Evolutionary conservation across 2,329 filamentous ascomycete genomes (phyloP).

Genomic region (Coniochaeta sp.): DNA sequence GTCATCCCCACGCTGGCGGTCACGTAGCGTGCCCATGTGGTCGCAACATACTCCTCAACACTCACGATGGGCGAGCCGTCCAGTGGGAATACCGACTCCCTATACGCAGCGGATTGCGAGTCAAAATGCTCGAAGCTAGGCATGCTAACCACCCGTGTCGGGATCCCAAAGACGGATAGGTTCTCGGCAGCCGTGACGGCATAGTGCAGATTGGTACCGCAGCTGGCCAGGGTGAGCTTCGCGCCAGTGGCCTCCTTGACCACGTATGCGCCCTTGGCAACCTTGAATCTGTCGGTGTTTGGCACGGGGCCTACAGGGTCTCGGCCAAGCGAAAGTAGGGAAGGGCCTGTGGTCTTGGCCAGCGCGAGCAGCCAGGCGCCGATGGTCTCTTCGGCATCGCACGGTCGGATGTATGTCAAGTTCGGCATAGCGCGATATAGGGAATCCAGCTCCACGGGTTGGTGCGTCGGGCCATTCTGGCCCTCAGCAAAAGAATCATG

Average conservation of each 20-base stretch:
- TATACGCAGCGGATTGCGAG: slow-evolving; percentile 8
- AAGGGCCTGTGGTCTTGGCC: slow-evolving; percentile 21
- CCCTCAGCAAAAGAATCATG: slow-evolving; percentile 49
- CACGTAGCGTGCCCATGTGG: slow-evolving; percentile 41
- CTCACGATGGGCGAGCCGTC: slow-evolving; percentile 30
- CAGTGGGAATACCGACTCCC: slow-evolving; percentile 24
- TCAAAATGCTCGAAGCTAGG: slow-evolving; percentile 29
- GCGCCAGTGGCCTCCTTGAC: slow-evolving; percentile 23
- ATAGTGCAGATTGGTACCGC: slow-evolving; percentile 30
- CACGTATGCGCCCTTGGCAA: slow-evolving; percentile 32
- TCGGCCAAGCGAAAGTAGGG: slow-evolving; percentile 35
- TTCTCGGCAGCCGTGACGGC: slow-evolving; percentile 32
- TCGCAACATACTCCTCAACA: slow-evolving; percentile 39
- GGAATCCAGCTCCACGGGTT: slow-evolving; percentile 43
- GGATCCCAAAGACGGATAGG: slow-evolving; percentile 21
- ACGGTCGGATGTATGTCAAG: slow-evolving; percentile 43
- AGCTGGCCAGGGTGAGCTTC: slow-evolving; percentile 28
- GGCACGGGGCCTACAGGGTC: slow-evolving; percentile 30
- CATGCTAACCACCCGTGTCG: slow-evolving; percentile 26
- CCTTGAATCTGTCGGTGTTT: slow-evolving; percentile 20
- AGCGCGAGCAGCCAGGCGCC: slow-evolving; percentile 37
- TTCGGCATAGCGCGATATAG: slow-evolving; percentile 50
- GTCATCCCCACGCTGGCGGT: slow-evolving; percentile 37
- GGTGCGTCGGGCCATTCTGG: slow-evolving; percentile 49
- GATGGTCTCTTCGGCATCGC: slow-evolving; percentile 42